Evolutionary conservation across 2,329 filamentous ascomycete genomes (phyloP).

Genomic region (Pyricularia pennisetigena): DNA sequence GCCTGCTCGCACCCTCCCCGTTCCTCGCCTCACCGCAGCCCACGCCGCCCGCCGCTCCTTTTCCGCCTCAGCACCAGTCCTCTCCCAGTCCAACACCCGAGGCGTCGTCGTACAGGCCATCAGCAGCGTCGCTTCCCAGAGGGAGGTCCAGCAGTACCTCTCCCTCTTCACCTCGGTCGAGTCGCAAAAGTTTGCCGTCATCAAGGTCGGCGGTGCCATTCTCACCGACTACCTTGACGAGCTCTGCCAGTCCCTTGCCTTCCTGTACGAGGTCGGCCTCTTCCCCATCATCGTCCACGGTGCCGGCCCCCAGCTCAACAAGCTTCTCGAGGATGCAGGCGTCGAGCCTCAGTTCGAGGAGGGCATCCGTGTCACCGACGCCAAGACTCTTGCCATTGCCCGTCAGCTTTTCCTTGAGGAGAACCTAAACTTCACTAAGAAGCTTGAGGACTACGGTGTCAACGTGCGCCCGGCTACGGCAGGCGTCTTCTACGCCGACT

Average conservation of each 20-base stretch:
- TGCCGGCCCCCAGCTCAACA: constrained; percentile 90
- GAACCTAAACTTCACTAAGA: constrained; percentile 86
- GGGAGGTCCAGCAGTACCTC: constrained; percentile 94
- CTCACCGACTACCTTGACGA: constrained; percentile 90
- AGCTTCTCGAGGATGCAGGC: constrained; percentile 77
- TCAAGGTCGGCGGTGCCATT: constrained; percentile 96
- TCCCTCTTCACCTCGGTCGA: constrained; percentile 96
- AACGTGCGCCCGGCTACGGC: constrained; percentile 80
- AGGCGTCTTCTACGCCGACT: constrained; percentile 86
- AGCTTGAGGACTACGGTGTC: constrained; percentile 82
- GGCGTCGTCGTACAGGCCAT: constrained; percentile 82
- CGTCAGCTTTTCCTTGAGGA: constrained; percentile 91
- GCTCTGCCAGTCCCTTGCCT: constrained; percentile 78
- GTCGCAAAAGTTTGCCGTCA: constrained; percentile 94
- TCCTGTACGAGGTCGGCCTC: constrained; percentile 88
- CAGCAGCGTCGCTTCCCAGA: constrained; percentile 91
- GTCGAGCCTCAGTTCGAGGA: constrained; percentile 95
- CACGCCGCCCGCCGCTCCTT: constrained; percentile 16
- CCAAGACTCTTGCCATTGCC: constrained; percentile 85
- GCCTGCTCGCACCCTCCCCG: constrained; percentile 8
- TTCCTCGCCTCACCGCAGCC: constrained; percentile 9
- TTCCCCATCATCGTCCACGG: constrained; percentile 96
- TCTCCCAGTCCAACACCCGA: constrained; percentile 47
- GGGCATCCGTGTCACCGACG: constrained; percentile 90
- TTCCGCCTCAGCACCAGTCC: constrained; percentile 12